Conservation (phyloP, 768 basidiomycete genomes). For the Leccinellum albellum region DNA sequence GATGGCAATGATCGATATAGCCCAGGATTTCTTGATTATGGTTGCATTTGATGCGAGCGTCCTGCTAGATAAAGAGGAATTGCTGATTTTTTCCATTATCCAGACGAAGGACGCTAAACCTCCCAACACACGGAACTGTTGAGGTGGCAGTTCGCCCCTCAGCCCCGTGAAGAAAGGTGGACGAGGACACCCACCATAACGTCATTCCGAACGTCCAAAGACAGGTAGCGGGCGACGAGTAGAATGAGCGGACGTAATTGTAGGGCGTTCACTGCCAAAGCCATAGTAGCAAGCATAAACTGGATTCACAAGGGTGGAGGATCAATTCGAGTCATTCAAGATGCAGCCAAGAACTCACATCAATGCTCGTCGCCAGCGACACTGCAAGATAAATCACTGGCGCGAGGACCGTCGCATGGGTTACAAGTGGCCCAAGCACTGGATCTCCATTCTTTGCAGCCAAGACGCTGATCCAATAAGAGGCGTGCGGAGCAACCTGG, state of each 20-base stretch:
- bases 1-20: constrained; percentile 25
- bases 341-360: constrained; percentile 31
- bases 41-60: neutral
- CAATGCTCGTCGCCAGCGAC: constrained; percentile 40
- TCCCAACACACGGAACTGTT: constrained; percentile 26
- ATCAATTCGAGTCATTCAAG: neutral
- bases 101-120: constrained; percentile 13
- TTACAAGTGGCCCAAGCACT: constrained; percentile 52
- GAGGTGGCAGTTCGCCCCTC: neutral
- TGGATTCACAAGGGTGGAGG: constrained; percentile 2
- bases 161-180: neutral
- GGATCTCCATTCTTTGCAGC: constrained; percentile 53
- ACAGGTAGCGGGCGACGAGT: constrained; percentile 10
- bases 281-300: constrained; percentile 22
- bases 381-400: constrained; percentile 54
- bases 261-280: constrained; percentile 24
- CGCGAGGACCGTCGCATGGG: constrained; percentile 53
- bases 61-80: neutral
- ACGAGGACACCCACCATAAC: constrained; percentile 15
- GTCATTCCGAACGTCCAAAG: constrained; percentile 19
- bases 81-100: constrained; percentile 3
- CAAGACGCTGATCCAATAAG: constrained; percentile 62
- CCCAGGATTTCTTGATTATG: constrained; percentile 8
- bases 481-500: constrained; percentile 53
- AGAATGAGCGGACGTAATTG: constrained; percentile 24